Conservation (phyloP, 1,139 yeast species). For the Candida sp. region DNA sequence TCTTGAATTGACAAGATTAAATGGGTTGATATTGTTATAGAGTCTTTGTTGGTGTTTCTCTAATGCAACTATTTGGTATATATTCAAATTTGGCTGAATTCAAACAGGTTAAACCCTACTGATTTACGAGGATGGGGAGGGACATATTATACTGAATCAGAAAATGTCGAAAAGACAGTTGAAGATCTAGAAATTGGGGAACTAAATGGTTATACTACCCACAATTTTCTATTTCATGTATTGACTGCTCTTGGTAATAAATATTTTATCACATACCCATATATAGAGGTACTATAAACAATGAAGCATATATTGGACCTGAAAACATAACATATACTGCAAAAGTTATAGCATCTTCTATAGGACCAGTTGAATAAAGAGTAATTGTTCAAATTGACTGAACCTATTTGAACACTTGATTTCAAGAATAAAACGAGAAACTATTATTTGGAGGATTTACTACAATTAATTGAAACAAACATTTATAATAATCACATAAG, state of each 20-base stretch:
- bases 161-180: slow-evolving; percentile 55
- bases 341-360: slow-evolving; percentile 43
- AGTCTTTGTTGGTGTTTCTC: too few species aligned
- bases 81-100: too few species aligned
- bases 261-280: slow-evolving; percentile 45
- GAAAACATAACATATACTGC: slow-evolving; percentile 62
- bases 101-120: slow-evolving; percentile 26
- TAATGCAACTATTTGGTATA: too few species aligned
- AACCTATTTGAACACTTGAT: slow-evolving; percentile 51
- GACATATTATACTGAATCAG: slow-evolving; percentile 76
- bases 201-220: slow-evolving; percentile 81
- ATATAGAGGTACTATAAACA: slow-evolving; percentile 80
- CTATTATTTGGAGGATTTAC: slow-evolving; percentile 35
- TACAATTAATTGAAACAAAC: slow-evolving; percentile 9
- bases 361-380: too few species aligned
- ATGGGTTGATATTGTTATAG: too few species aligned
- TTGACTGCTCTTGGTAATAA: slow-evolving; percentile 10
- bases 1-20: too few species aligned
- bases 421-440: slow-evolving; percentile 28
- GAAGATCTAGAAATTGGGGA: slow-evolving; percentile 73
- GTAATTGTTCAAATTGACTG: slow-evolving; percentile 55
- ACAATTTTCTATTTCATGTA: slow-evolving; percentile 63
- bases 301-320: slow-evolving; percentile 83
- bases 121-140: slow-evolving; percentile 74
- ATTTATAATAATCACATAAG: too few species aligned